These are phyloP conservation scores for Pascua sp. DNA, from an alignment of 1,284 basidiomycete genomes.

Conservation along the genomic window DNA sequence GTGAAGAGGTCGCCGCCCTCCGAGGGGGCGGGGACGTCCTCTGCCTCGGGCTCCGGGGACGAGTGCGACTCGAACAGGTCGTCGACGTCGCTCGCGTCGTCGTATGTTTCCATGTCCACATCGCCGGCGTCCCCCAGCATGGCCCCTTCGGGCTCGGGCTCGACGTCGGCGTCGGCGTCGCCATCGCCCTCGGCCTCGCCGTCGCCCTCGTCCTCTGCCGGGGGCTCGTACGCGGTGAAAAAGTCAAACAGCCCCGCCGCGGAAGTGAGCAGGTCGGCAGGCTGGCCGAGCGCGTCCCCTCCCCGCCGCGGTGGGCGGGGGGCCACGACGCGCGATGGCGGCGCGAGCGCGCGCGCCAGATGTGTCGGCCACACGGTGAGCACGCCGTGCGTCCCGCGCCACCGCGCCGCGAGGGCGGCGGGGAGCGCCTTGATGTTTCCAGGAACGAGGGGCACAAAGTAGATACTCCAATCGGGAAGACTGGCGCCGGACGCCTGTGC, in stretches of 20 bases:
- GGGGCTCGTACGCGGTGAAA: constrained; percentile 28
- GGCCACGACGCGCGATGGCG: background rate
- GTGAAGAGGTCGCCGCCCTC: constrained; percentile 8
- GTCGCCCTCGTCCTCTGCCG: constrained; percentile 15
- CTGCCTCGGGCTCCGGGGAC: constrained; percentile 4
- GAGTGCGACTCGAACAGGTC: constrained; percentile 40
- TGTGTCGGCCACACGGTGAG: constrained; percentile 43
- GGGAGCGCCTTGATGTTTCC: constrained; percentile 13
- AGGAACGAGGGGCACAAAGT: constrained; percentile 29
- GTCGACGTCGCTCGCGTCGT: constrained; percentile 30
- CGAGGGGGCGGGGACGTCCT: background rate
- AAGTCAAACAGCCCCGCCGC: constrained; percentile 36
- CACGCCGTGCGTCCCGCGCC: constrained; percentile 27
- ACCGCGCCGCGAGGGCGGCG: constrained; percentile 5
- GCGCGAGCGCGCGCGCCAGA: constrained; percentile 17
- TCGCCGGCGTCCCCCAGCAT: constrained; percentile 1
- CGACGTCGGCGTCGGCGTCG: constrained; percentile 9
- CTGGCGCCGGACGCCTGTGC: constrained; percentile 14
- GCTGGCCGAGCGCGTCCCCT: constrained; percentile 3
- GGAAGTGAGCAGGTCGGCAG: constrained; percentile 26
- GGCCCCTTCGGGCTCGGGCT: background rate
- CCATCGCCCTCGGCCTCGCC: constrained; percentile 11
- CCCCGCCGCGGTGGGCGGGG: background rate
- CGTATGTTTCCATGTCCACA: constrained; percentile 11
- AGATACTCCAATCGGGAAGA: constrained; percentile 29